Percentiles rank a stretch among this genome's conserved stretches.
These are phyloP conservation scores for Podila epigama DNA, from an alignment of 192 early-diverging fungal genomes.

Conservation along the genomic window DNA sequence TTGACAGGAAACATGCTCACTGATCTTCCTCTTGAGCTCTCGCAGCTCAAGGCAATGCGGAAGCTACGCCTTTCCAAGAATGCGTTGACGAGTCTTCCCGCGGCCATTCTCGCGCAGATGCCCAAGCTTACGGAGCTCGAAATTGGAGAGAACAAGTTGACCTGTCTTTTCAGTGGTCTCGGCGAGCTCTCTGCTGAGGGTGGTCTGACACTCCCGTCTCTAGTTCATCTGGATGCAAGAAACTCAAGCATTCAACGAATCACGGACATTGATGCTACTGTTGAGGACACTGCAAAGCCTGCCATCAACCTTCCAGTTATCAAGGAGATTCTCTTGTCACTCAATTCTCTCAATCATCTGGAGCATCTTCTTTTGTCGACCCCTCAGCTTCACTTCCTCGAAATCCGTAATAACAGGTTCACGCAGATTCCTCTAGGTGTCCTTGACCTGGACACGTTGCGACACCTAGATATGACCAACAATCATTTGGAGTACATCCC, in stretches of 20 bases:
- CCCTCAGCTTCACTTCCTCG: conserved; percentile 50
- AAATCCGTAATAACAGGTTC: conserved; percentile 54
- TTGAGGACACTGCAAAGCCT: conserved; percentile 25
- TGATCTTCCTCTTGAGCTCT: conserved; percentile 45
- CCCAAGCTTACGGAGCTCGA: conserved; percentile 55
- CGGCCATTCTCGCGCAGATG: conserved; percentile 43
- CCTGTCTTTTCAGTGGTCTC: conserved; percentile 39
- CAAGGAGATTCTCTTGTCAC: conserved; percentile 52
- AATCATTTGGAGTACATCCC: conserved; percentile 56
- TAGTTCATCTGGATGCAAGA: conserved; percentile 32
- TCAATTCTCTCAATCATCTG: conserved; percentile 47
- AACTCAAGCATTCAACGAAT: conserved; percentile 40
- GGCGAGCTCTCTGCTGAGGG: neutral
- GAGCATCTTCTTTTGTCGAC: conserved; percentile 34
- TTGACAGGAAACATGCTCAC: conserved; percentile 50
- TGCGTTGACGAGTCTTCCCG: conserved; percentile 40
- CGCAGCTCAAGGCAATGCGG: conserved; percentile 39
- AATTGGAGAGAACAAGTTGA: conserved; percentile 42
- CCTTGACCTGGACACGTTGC: conserved; percentile 31
- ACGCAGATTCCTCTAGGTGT: conserved; percentile 51
- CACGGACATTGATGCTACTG: conserved; percentile 20
- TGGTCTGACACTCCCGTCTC: neutral
- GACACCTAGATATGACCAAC: conserved; percentile 58
- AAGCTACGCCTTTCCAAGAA: conserved; percentile 56
- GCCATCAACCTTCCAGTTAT: conserved; percentile 44